Evolutionary conservation across 1,139 yeast species (phyloP).

Genomic region (Eremothecium cymbalariae): DNA sequence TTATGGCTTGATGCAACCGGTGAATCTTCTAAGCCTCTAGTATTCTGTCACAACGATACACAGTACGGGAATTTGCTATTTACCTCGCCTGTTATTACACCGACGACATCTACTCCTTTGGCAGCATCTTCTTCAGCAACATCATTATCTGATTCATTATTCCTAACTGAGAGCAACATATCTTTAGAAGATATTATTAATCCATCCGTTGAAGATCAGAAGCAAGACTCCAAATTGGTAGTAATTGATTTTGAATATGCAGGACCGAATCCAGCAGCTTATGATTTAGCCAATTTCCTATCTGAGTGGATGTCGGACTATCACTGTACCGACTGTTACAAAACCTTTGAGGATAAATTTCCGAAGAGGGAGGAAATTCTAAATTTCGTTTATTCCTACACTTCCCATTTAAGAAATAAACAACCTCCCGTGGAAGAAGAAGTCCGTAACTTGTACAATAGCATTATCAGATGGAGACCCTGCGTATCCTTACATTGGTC

Average conservation of each 20-base stretch:
- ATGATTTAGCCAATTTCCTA: slow-evolving; percentile 80
- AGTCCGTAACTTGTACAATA: slow-evolving; percentile 52
- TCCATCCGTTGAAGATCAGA: slow-evolving; percentile 33
- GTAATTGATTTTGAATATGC: slow-evolving; percentile 96
- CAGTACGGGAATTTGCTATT: slow-evolving; percentile 86
- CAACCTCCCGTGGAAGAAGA: slow-evolving; percentile 41
- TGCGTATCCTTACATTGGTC: slow-evolving; percentile 77
- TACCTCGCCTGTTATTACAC: slow-evolving; percentile 30
- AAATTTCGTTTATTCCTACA: slow-evolving; percentile 67
- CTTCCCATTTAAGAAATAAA: slow-evolving; percentile 32
- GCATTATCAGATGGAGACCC: slow-evolving; percentile 71
- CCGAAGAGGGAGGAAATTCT: slow-evolving; percentile 64
- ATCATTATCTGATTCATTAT: slow-evolving; percentile 19
- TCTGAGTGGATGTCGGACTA: slow-evolving; percentile 97
- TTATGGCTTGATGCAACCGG: slow-evolving; percentile 56
- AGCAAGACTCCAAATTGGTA: slow-evolving; percentile 67
- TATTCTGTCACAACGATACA: slow-evolving; percentile 90
- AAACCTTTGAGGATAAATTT: slow-evolving; percentile 50
- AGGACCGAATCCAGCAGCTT: slow-evolving; percentile 88
- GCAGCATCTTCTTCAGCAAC: slow-evolving; percentile 25
- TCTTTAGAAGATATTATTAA: slow-evolving; percentile 32
- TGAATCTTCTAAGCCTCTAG: slow-evolving; percentile 40
- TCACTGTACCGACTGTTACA: slow-evolving; percentile 46
- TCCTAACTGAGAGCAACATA: slow-evolving; percentile 30
- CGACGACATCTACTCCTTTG: slow-evolving; percentile 30